These are phyloP conservation scores for Diddensiella caesifluorescens DNA, from an alignment of 805 yeast species.

Conservation along the genomic window DNA sequence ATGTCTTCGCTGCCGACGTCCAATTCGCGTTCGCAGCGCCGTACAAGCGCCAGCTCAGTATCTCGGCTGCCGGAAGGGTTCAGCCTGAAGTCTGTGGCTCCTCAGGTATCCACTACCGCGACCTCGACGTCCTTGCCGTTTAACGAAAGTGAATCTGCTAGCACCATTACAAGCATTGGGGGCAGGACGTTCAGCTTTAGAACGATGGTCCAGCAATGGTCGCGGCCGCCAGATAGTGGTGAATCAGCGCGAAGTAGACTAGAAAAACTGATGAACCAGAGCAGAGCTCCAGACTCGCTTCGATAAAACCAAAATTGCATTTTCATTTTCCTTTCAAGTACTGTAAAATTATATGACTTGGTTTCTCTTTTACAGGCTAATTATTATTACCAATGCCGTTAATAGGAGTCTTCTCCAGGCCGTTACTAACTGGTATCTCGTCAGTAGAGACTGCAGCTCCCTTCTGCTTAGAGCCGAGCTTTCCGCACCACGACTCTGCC, in stretches of 20 bases:
- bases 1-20: conserved; percentile 19
- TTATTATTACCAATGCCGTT: no score
- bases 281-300: no score
- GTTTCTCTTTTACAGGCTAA: no score
- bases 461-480: no score
- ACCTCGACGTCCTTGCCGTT: conserved; percentile 1
- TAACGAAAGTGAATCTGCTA: conserved; percentile 6
- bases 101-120: conserved; percentile 1
- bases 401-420: no score
- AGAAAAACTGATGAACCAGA: neutral
- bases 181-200: conserved; percentile 5
- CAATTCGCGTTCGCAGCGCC: conserved; percentile 17
- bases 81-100: neutral
- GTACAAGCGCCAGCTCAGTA: conserved; percentile 2
- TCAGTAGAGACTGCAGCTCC: no score
- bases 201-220: conserved; percentile 1
- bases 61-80: conserved; percentile 2
- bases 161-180: conserved; percentile 7
- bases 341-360: no score
- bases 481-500: conserved; percentile 74
- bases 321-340: no score
- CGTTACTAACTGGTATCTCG: no score
- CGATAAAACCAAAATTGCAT: no score
- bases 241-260: conserved; percentile 6
- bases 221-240: neutral